Base-by-base conservation (phyloP, 257 asterid genomes). In the Cynanchum wilfordii region DNA sequence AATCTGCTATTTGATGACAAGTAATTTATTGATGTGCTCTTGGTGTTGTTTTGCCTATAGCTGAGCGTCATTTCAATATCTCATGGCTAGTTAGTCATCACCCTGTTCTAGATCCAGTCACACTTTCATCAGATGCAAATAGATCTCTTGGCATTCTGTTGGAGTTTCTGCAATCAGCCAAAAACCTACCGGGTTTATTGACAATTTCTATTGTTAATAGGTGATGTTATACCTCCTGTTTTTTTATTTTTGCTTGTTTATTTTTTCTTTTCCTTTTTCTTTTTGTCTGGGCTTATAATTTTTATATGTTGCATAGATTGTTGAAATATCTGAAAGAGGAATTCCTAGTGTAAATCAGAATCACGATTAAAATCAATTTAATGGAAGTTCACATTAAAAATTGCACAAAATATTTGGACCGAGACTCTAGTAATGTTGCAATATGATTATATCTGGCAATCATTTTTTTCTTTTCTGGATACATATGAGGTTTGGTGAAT, bases 41-140 rank as follows among this genome's bases (percentile, higher is more conserved):
- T 62, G 66, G 38, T 76, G 70, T 68, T 82, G 36, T 54, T 78
- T 77, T 87, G 54, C 38, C 52, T 77, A 72, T 77, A 91, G 93
- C 79, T 70, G 68, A 88, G 70, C 83, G 78, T 81, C 76, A 69
- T 70, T 91, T 95, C 73, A 95, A 89, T 73, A 60, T 95, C 75
- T 92, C 99, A 17, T 82, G 96, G 99, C 76, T 91, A 65, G 79
- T 51, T 74, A 88, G 91, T 78, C 88, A 85, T 73, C 98, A 90
- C 78, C 95, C 99, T 67, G 75, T 92, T 68, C 76, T 95, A 82
- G 89, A 90, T 84, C 84, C 85, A 62, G 84, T 87, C 47, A 74
- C 83, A n/a, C 95, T 92, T 72, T 58, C 82, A 11, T 82, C 88
- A 52, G 99, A 95, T 76, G 97, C 96, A 58, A 86, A 81, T 75